Conservation (phyloP, 2,329 filamentous ascomycete genomes). For the Pyrenophora seminiperda region DNA sequence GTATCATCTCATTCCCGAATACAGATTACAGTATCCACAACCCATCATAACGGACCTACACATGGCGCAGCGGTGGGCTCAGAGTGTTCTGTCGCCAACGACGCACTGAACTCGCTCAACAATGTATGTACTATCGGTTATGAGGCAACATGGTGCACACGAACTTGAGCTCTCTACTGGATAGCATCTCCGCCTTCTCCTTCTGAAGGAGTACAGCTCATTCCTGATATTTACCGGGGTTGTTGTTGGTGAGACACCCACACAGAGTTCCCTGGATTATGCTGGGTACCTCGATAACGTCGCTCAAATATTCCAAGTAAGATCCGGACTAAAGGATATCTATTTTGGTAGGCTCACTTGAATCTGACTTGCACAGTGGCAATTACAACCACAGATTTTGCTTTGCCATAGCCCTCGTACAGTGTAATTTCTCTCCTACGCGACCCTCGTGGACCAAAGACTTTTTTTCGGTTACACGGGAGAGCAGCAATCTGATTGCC, state of each 20-base stretch:
- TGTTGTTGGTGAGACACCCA: constrained; percentile 57
- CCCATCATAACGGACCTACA: constrained; percentile 56
- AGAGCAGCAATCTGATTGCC: constrained; percentile 7
- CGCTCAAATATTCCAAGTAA: constrained; percentile 19
- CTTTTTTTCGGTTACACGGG: constrained; percentile 8
- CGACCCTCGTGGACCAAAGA: constrained; percentile 12
- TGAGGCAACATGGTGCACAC: constrained; percentile 55
- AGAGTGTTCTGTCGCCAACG: constrained; percentile 52
- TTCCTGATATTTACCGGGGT: constrained; percentile 54
- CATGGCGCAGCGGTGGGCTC: constrained; percentile 49
- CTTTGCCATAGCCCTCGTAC: constrained; percentile 15
- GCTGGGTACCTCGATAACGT: constrained; percentile 30
- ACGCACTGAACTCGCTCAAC: constrained; percentile 48
- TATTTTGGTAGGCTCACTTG: constrained; percentile 30
- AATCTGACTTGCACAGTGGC: constrained; percentile 18
- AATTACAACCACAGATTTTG: constrained; percentile 1
- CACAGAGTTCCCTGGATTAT: constrained; percentile 21
- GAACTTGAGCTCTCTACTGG: constrained; percentile 26
- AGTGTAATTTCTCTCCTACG: constrained; percentile 17
- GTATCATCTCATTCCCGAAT: constrained; percentile 43
- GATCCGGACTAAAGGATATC: constrained; percentile 32
- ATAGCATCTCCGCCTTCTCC: constrained; percentile 54
- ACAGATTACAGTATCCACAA: constrained; percentile 59
- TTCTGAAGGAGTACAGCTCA: constrained; percentile 50
- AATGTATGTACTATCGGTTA: constrained; percentile 59